A percentile compares a stretch with the other conserved stretches of the same genome.
Evolutionary conservation across 805 yeast genomes (phyloP).

Genomic region (Kregervanrija pseudodelftensis): DNA sequence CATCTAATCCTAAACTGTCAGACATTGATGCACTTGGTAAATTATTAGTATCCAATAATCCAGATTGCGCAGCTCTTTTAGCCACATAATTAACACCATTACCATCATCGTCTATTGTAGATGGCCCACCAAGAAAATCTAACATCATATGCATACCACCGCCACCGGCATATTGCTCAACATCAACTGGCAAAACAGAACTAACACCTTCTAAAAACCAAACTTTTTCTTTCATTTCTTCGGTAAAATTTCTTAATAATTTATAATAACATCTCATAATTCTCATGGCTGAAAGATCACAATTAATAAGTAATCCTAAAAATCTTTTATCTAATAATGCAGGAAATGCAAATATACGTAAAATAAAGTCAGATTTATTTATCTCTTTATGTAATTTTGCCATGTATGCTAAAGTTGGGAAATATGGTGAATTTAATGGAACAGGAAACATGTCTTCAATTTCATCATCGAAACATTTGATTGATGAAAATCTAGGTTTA

Average conservation of each 20-base stretch:
- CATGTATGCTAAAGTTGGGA: conserved; percentile 79
- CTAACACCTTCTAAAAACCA: conserved; percentile 95
- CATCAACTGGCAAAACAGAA: conserved; percentile 82
- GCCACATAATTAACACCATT: conserved; percentile 36
- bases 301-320: conserved; percentile 68
- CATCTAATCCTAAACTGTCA: conserved; percentile 43
- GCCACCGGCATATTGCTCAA: conserved; percentile 84
- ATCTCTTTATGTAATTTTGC: conserved; percentile 79
- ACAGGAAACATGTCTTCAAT: conserved; percentile 85
- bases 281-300: conserved; percentile 83
- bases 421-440: conserved; percentile 72
- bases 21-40: conserved; percentile 43
- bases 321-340: conserved; percentile 82
- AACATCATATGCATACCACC: conserved; percentile 92
- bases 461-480: conserved; percentile 79
- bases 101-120: conserved; percentile 27
- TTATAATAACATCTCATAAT: conserved; percentile 87
- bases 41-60: conserved; percentile 46
- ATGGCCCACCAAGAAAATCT: conserved; percentile 70
- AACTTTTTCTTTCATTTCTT: conserved; percentile 80
- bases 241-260: conserved; percentile 70
- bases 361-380: conserved; percentile 75
- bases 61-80: conserved; percentile 35
- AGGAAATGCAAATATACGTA: conserved; percentile 87
- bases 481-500: conserved; percentile 40